phyloP scores from a whole-genome alignment of 2,329 filamentous ascomycete genomes.

The Ustilaginoidea virens region DNA sequence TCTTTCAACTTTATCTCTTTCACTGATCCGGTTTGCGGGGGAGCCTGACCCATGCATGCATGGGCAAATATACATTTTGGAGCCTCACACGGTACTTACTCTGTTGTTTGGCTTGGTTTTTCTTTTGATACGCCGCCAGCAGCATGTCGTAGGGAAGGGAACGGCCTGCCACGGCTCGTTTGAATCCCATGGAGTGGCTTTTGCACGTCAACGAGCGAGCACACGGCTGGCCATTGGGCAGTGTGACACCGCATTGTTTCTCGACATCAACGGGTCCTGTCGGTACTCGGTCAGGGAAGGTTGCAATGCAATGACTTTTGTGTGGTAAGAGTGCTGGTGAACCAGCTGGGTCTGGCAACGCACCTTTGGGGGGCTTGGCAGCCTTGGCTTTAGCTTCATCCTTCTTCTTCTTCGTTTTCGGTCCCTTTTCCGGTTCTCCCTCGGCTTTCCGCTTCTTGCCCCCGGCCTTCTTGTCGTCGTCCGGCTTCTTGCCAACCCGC shows the following conservation, averaged over 20 bases:
- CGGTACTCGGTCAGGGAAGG: too few species aligned
- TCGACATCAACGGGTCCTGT: slow-evolving; percentile 80
- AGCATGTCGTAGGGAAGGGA: slow-evolving; percentile 89
- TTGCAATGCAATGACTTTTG: too few species aligned
- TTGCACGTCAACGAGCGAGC: slow-evolving; percentile 86
- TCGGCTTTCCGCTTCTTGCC: slow-evolving; percentile 71
- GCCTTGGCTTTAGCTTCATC: slow-evolving; percentile 75
- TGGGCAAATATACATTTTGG: too few species aligned
- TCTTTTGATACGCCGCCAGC: slow-evolving; percentile 80
- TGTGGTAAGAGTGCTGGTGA: too few species aligned
- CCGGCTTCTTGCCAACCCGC: slow-evolving; percentile 56
- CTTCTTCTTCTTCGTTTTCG: slow-evolving; percentile 89
- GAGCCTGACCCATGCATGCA: too few species aligned
- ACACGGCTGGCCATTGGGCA: slow-evolving; percentile 75
- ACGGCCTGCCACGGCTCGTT: slow-evolving; percentile 72
- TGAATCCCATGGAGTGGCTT: slow-evolving; percentile 88
- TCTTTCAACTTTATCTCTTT: neutral
- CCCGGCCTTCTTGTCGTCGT: slow-evolving; percentile 38
- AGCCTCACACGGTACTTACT: too few species aligned
- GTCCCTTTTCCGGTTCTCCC: slow-evolving; percentile 61
- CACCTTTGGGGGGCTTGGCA: slow-evolving; percentile 71
- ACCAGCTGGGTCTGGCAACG: too few species aligned
- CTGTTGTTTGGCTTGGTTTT: slow-evolving; percentile 96
- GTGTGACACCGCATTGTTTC: slow-evolving; percentile 75
- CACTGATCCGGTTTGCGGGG: neutral